phyloP scores from a whole-genome alignment of 1,139 yeast genomes.

The Pichia sp. region DNA sequence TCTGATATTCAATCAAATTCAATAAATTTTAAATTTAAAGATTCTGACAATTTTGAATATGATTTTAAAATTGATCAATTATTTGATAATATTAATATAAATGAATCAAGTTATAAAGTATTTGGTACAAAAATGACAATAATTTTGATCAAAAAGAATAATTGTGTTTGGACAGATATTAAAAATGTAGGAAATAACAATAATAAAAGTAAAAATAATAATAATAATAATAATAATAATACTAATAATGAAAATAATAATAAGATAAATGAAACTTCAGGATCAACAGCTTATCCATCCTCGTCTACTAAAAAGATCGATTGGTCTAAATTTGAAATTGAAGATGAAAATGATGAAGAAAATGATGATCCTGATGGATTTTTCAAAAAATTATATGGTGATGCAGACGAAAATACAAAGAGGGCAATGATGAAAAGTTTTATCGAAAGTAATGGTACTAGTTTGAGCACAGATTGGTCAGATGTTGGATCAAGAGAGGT shows the following conservation, averaged over 20 bases:
- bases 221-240: constrained; percentile 9
- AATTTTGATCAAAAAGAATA: constrained; percentile 35
- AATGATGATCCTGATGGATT: constrained; percentile 45
- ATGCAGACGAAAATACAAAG: constrained; percentile 80
- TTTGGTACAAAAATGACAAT: constrained; percentile 75
- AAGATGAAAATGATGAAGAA: constrained; percentile 42
- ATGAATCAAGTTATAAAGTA: constrained; percentile 42
- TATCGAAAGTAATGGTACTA: constrained; percentile 90
- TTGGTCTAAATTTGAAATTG: constrained; percentile 64
- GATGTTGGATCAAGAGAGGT: constrained; percentile 67
- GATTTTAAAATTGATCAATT: constrained; percentile 46
- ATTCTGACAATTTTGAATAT: constrained; percentile 37
- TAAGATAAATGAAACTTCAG: background rate
- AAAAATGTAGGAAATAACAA: constrained; percentile 25
- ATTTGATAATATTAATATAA: constrained; percentile 44
- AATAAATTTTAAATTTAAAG: constrained; percentile 20
- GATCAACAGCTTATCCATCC: constrained; percentile 44
- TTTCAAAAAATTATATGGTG: constrained; percentile 66
- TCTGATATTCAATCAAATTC: constrained; percentile 16
- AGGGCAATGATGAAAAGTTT: constrained; percentile 97
- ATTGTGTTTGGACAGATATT: constrained; percentile 38
- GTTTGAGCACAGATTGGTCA: constrained; percentile 91
- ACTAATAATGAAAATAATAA: constrained; percentile 15
- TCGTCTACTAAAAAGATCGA: constrained; percentile 56
- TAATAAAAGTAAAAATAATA: background rate